Evolutionary conservation across 2,329 filamentous ascomycete species (phyloP), one percentile per base, ranked within the genome.

Genomic region (Leptoxyphium fumago): DNA sequence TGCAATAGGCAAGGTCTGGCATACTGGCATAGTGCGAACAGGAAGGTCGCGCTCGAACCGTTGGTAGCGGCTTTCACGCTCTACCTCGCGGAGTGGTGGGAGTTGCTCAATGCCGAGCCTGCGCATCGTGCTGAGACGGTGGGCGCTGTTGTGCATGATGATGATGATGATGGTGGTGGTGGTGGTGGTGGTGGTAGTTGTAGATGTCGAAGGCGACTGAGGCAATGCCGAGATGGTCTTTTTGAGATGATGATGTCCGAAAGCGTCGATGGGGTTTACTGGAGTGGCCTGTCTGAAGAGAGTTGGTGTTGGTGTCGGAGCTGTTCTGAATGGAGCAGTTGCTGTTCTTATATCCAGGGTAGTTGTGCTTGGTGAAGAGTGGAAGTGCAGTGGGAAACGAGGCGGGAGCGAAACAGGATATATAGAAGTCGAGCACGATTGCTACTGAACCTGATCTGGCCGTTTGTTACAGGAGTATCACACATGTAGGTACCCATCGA

Each of bases 31-130:
- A 10, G 46, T 47, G 17, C 50, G 45, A 11, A 56, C 39, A 5
- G 51, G 49, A 10, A 50, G 41, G 18, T 46, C 40, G n/a, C 42
- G 40, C 30, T 29, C 42, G 39, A 44, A 40, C 2, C 38, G 21
- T 21, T 40, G 21, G 45, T 48, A 46, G 40, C 29, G 45, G 40
- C 43, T 28, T 40, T 43, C 32, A 40, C 26, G 26, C 11, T 36
- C 29, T 13, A 39, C 15, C 11, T 43, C 43, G 26, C 45, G 14
- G 41, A 52, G 46, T 15, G 50, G 43, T 15, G 56, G 54, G 4
- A 58, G 48, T 43, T 56, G 55, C 45, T 60, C 51, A 45, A 60
- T 54, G 28, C 53, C 52, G 17, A 59, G 54, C 36, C 52, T 45
- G 30, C 29, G 45, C 28, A 56, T 49, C 21, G 44, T 48, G 29